phyloP scores from a whole-genome alignment of 2,329 filamentous ascomycete genomes.

The Lecanosticta acicola region DNA sequence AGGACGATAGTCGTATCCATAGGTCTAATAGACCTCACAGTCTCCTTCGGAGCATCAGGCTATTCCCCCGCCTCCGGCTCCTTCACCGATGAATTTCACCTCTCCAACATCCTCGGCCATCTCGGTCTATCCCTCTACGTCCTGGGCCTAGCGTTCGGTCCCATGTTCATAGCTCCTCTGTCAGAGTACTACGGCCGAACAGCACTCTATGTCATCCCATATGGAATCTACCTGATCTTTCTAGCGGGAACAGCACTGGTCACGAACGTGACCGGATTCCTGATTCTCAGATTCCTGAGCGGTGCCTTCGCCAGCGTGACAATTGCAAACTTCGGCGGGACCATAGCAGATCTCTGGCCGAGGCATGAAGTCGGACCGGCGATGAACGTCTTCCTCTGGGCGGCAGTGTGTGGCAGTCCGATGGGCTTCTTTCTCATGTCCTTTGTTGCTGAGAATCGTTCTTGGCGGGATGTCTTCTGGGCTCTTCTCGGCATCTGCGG shows the following conservation, averaged over 20 bases:
- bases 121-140: conserved; percentile 45
- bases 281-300: conserved; percentile 41
- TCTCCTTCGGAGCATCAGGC: conserved; percentile 41
- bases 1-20: conserved; percentile 38
- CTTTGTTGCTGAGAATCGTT: conserved; percentile 40
- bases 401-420: conserved; percentile 43
- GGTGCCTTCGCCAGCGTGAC: conserved; percentile 45
- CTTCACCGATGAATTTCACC: conserved; percentile 39
- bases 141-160: conserved; percentile 43
- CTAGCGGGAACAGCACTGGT: conserved; percentile 42
- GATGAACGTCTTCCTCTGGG: conserved; percentile 43
- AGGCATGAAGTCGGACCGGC: conserved; percentile 41
- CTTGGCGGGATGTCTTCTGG: conserved; percentile 44
- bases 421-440: conserved; percentile 45
- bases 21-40: conserved; percentile 19
- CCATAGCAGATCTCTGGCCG: conserved; percentile 46
- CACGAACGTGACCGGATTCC: conserved; percentile 36
- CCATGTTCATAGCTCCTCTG: conserved; percentile 42
- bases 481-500: conserved; percentile 44
- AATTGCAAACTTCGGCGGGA: conserved; percentile 47
- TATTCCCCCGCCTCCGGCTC: conserved; percentile 42
- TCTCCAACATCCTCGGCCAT: conserved; percentile 39
- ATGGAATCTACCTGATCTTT: conserved; percentile 38
- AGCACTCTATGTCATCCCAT: conserved; percentile 40
- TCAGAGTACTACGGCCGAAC: conserved; percentile 43